Evolutionary conservation across 1,284 basidiomycete species (phyloP).

Genomic region (Moesziomyces sp.): DNA sequence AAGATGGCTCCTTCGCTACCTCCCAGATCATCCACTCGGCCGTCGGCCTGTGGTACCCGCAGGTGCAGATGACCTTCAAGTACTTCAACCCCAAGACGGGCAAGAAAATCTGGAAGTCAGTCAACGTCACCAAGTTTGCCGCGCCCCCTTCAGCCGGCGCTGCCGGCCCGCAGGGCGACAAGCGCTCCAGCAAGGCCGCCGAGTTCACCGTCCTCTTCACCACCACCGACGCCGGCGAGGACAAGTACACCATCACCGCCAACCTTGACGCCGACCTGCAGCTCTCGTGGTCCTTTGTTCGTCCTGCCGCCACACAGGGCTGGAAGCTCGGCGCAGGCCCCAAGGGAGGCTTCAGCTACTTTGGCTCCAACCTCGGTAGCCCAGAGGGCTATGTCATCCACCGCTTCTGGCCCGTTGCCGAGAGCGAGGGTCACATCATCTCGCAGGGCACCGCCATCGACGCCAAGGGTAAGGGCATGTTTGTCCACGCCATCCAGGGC

Average conservation of each 20-base stretch:
- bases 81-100: conserved; percentile 82
- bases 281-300: conserved; percentile 79
- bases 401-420: conserved; percentile 68
- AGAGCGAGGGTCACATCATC: conserved; percentile 78
- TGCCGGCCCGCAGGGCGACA: conserved; percentile 72
- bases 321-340: conserved; percentile 92
- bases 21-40: conserved; percentile 95
- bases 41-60: conserved; percentile 91
- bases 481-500: conserved; percentile 96
- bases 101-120: conserved; percentile 84
- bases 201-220: conserved; percentile 78
- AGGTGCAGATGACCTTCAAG: conserved; percentile 95
- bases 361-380: conserved; percentile 72
- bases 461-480: conserved; percentile 84
- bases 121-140: conserved; percentile 86
- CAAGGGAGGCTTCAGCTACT: conserved; percentile 89
- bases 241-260: conserved; percentile 80
- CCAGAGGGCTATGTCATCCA: conserved; percentile 63
- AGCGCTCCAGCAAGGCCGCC: conserved; percentile 87
- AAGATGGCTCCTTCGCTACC: conserved; percentile 85
- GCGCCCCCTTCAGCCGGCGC: conserved; percentile 74
- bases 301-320: conserved; percentile 79
- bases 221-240: conserved; percentile 76
- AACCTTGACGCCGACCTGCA: conserved; percentile 84
- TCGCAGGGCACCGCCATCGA: conserved; percentile 76